Percentiles rank a stretch among this genome's conserved stretches.
Evolutionary conservation across 495 filamentous ascomycete species (phyloP).

Genomic region (Podospora fimiseda): DNA sequence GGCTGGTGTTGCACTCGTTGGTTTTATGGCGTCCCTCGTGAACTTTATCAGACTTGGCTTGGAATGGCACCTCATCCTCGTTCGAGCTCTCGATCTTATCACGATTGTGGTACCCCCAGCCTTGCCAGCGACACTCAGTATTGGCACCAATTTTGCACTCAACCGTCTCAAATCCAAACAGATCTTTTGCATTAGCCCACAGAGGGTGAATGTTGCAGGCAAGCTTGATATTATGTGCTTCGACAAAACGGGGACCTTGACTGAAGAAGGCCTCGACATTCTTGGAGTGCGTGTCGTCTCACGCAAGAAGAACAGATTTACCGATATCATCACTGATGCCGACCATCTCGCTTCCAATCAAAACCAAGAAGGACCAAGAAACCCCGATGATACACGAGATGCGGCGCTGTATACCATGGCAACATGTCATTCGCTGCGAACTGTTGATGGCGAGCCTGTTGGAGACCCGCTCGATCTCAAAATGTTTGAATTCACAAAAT

Average conservation of each 20-base stretch:
- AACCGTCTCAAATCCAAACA: constrained; percentile 75
- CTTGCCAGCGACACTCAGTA: constrained; percentile 91
- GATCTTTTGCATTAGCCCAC: constrained; percentile 97
- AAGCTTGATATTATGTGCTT: constrained; percentile 97
- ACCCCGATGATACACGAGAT: constrained; percentile 58
- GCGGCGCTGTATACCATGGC: constrained; percentile 89
- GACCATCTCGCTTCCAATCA: constrained; percentile 50
- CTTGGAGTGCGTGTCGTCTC: constrained; percentile 77
- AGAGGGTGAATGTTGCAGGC: constrained; percentile 90
- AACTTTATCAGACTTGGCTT: constrained; percentile 84
- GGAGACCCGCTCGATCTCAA: constrained; percentile 96
- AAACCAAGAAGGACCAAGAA: constrained; percentile 46
- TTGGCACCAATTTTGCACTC: constrained; percentile 93
- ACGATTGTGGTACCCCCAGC: constrained; percentile 98
- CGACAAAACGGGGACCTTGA: constrained; percentile 96
- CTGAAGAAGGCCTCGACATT: constrained; percentile 94
- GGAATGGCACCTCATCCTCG: constrained; percentile 80
- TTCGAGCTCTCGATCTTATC: constrained; percentile 89
- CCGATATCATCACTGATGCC: constrained; percentile 39
- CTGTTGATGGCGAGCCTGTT: constrained; percentile 79
- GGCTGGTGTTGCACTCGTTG: constrained; percentile 78
- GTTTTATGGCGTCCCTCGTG: constrained; percentile 83
- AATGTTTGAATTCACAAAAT: constrained; percentile 97
- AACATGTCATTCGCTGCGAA: constrained; percentile 87
- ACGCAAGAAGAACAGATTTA: constrained; percentile 48